Percentiles rank a stretch among this genome's conserved stretches.
Conservation (phyloP, 225 moss, liverwort and hornwort genomes). For the Marchantia paleacea region DNA sequence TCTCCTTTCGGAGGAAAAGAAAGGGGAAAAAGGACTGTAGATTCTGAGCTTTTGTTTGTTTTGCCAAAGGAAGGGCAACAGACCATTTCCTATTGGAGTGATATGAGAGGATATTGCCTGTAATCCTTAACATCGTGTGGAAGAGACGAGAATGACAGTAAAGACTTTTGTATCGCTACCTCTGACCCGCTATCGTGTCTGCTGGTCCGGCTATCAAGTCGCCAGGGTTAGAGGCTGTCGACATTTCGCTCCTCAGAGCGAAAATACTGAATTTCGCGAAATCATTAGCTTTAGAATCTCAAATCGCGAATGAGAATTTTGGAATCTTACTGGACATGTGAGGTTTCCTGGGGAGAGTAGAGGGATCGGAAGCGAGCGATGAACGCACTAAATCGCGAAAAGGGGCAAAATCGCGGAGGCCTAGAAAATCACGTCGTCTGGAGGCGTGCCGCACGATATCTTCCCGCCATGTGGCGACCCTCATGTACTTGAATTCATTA, state of each 20-base stretch:
- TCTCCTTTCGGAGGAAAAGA: neutral
- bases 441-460: slow-evolving; percentile 13
- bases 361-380: neutral
- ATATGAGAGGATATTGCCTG: neutral
- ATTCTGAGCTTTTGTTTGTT: neutral
- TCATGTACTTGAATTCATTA: slow-evolving; percentile 13
- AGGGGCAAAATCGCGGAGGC: neutral
- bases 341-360: neutral
- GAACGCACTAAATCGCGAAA: neutral
- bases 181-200: neutral
- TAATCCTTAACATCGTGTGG: neutral
- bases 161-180: neutral
- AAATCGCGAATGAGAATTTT: neutral
- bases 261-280: neutral
- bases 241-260: neutral
- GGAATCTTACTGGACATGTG: neutral
- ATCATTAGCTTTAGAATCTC: neutral
- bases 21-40: neutral
- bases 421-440: neutral
- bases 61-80: neutral
- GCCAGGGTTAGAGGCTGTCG: neutral
- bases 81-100: slow-evolving; percentile 2
- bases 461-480: slow-evolving; percentile 22
- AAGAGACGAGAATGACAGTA: slow-evolving; percentile 13
- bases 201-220: neutral